phyloP scores from a whole-genome alignment of 2,329 filamentous ascomycete genomes.

The Colletotrichum sp. region DNA sequence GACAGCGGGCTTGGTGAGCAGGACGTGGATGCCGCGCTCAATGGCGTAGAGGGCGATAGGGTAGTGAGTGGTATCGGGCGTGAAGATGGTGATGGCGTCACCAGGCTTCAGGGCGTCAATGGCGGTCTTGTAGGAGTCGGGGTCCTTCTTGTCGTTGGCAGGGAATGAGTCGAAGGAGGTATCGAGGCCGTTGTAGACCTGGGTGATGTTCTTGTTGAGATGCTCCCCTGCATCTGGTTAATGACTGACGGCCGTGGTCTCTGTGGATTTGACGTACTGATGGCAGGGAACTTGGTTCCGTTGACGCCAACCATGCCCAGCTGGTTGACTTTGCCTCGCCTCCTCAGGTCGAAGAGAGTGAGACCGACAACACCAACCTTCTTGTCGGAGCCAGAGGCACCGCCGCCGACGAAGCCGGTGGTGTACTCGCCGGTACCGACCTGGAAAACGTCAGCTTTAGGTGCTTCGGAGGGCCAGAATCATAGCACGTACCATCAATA shows the following conservation, averaged over 20 bases:
- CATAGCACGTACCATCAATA: slow-evolving; percentile 66
- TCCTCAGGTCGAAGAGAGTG: slow-evolving; percentile 86
- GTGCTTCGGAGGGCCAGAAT: not conserved
- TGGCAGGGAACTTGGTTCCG: slow-evolving; percentile 88
- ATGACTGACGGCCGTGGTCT: not conserved
- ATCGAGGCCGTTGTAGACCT: slow-evolving; percentile 89
- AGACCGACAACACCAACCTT: slow-evolving; percentile 94
- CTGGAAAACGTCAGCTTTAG: slow-evolving; percentile 40
- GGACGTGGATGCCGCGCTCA: slow-evolving; percentile 84
- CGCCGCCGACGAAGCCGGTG: slow-evolving; percentile 88
- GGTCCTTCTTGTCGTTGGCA: slow-evolving; percentile 73
- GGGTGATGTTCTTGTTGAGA: slow-evolving; percentile 83
- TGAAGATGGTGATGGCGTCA: slow-evolving; percentile 95
- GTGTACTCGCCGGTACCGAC: slow-evolving; percentile 97
- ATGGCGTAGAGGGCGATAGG: slow-evolving; percentile 93
- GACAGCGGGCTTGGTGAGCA: slow-evolving; percentile 93
- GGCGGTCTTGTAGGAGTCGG: slow-evolving; percentile 85
- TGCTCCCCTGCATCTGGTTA: slow-evolving; percentile 67
- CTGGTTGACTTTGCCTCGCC: slow-evolving; percentile 85
- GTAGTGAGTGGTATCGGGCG: slow-evolving; percentile 90
- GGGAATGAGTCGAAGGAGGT: slow-evolving; percentile 86
- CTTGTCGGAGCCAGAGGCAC: slow-evolving; percentile 88
- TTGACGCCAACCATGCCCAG: slow-evolving; percentile 91
- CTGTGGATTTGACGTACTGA: slow-evolving; percentile 63
- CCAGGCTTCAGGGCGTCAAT: slow-evolving; percentile 84